These are phyloP conservation scores for Solanum lycopersicoides DNA, from an alignment of 257 asterid genomes.

Conservation along the genomic window DNA sequence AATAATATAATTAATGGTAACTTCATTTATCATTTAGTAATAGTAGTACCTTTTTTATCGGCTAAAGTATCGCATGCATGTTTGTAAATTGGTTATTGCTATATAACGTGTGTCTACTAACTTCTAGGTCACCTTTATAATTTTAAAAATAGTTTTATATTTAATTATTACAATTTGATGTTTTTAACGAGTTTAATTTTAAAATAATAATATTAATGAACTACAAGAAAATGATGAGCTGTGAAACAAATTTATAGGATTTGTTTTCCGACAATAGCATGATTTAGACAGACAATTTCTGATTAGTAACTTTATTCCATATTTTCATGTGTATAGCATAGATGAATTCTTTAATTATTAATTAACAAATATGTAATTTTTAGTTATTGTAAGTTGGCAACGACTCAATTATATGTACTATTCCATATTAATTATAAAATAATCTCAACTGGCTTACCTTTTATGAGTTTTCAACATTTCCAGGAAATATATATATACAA, in stretches of 20 bases:
- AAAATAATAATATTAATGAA: background rate
- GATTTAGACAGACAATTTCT: conserved; percentile 15
- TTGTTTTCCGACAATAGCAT: conserved; percentile 10
- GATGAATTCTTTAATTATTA: background rate
- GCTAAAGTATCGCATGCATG: background rate
- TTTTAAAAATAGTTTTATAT: background rate
- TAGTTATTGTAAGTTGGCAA: background rate
- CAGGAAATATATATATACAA: background rate
- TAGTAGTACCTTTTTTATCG: background rate
- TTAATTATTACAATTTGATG: background rate
- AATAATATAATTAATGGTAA: background rate
- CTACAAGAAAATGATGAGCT: background rate
- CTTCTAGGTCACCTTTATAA: background rate
- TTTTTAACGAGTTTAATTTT: background rate
- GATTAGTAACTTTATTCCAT: conserved; percentile 3
- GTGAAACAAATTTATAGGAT: background rate
- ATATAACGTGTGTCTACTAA: background rate
- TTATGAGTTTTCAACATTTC: background rate
- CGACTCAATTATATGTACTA: conserved; percentile 17
- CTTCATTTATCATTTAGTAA: background rate
- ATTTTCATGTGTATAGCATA: conserved; percentile 4
- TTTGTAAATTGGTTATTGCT: background rate
- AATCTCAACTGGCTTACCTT: conserved; percentile 10
- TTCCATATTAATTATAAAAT: background rate
- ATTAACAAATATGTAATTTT: background rate